A percentile compares a stretch with the other conserved stretches of the same genome.
Evolutionary conservation across 1,139 yeast species (phyloP).

Genomic region (Geotrichum siamense): DNA sequence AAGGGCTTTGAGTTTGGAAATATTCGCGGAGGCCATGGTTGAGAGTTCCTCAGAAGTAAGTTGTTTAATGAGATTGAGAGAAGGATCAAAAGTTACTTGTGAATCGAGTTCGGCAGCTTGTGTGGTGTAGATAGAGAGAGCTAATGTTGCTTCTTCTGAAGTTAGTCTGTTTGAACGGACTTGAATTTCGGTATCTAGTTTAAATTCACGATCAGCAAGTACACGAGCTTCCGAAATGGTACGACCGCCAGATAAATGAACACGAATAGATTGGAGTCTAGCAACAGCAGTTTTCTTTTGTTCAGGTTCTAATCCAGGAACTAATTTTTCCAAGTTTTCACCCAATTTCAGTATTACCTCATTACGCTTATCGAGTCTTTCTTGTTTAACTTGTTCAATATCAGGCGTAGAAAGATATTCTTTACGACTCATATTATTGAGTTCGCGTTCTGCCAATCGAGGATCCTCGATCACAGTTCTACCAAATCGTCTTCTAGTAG

Average conservation of each 20-base stretch:
- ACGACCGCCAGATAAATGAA: constrained; percentile 43
- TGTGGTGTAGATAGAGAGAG: constrained; percentile 35
- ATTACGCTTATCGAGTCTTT: constrained; percentile 40
- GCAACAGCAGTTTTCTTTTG: constrained; percentile 40
- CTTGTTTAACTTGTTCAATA: constrained; percentile 37
- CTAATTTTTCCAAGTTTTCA: constrained; percentile 17
- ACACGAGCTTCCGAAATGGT: constrained; percentile 46
- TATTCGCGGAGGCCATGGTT: constrained; percentile 31
- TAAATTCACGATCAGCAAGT: constrained; percentile 46
- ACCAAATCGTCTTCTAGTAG: constrained; percentile 81
- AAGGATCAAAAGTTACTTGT: constrained; percentile 24
- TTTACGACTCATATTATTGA: constrained; percentile 51
- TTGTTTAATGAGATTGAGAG: constrained; percentile 22
- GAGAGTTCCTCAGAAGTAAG: constrained; percentile 31
- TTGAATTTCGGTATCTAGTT: constrained; percentile 46
- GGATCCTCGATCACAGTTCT: constrained; percentile 48
- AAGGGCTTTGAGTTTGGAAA: constrained; percentile 18
- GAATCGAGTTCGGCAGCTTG: constrained; percentile 26
- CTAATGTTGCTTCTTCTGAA: constrained; percentile 22
- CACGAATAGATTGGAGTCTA: constrained; percentile 48
- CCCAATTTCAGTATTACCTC: constrained; percentile 27
- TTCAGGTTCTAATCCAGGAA: constrained; percentile 34
- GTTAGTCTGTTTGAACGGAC: constrained; percentile 35
- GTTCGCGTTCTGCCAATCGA: constrained; percentile 50
- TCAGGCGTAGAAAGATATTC: constrained; percentile 52